phyloP scores from a whole-genome alignment of 2,329 filamentous ascomycete species.

The Aspergillus melleus region DNA sequence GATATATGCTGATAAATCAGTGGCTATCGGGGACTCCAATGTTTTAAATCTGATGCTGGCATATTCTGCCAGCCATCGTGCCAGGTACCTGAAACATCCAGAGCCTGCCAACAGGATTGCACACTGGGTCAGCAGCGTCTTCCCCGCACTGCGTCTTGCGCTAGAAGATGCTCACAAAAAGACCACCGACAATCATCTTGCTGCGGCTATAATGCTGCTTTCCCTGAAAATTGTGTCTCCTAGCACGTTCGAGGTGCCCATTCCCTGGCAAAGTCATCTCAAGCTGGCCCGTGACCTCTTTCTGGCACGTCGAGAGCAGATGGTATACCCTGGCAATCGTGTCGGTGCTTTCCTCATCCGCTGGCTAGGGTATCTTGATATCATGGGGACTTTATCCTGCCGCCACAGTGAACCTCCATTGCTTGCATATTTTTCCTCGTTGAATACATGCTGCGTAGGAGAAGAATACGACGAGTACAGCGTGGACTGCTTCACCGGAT shows the following conservation, averaged over 20 bases:
- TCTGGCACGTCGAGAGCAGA: slow-evolving; percentile 61
- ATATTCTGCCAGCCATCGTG: slow-evolving; percentile 81
- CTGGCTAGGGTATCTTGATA: slow-evolving; percentile 83
- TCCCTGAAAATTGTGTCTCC: slow-evolving; percentile 83
- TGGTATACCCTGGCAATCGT: slow-evolving; percentile 55
- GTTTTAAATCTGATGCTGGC: slow-evolving; percentile 75
- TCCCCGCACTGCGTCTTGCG: slow-evolving; percentile 66
- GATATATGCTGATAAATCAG: slow-evolving; percentile 44
- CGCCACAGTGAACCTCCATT: slow-evolving; percentile 55
- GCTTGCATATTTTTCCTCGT: slow-evolving; percentile 49
- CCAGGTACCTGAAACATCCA: slow-evolving; percentile 69
- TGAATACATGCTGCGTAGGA: slow-evolving; percentile 49
- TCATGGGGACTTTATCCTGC: slow-evolving; percentile 70
- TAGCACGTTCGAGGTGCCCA: slow-evolving; percentile 74
- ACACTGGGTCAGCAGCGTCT: slow-evolving; percentile 71
- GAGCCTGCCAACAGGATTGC: slow-evolving; percentile 78
- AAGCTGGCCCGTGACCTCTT: slow-evolving; percentile 75
- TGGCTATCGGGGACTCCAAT: slow-evolving; percentile 52
- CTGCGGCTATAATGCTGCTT: slow-evolving; percentile 80
- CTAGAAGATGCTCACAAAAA: slow-evolving; percentile 62
- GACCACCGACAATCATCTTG: slow-evolving; percentile 71
- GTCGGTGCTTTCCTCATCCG: slow-evolving; percentile 72
- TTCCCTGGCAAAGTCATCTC: slow-evolving; percentile 79
- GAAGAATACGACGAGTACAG: slow-evolving; percentile 63
- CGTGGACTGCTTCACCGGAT: slow-evolving; percentile 80